Evolutionary conservation across 441 rosid species (phyloP).

Genomic region (Aquilaria agallochum): DNA sequence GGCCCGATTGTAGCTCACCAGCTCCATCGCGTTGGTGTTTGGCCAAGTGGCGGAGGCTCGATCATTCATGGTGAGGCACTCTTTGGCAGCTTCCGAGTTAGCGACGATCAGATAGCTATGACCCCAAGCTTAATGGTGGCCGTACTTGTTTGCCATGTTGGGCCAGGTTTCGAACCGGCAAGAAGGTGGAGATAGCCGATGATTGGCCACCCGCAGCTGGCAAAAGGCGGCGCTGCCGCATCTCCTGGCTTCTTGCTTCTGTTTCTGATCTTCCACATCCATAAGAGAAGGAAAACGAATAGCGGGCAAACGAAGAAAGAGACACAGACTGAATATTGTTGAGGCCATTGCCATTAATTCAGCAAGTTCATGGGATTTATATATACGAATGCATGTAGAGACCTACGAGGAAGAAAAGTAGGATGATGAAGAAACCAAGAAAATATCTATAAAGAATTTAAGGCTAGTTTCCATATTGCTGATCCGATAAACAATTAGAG

Average conservation of each 20-base stretch:
- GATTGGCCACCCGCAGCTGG: constrained; percentile 27
- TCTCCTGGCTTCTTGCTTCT: no score
- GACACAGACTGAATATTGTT: no score
- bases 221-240: constrained; percentile 6
- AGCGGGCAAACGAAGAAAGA: neutral
- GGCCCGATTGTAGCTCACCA: constrained; percentile 25
- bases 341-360: no score
- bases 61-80: constrained; percentile 34
- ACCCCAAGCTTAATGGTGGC: constrained; percentile 30
- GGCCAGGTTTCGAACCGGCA: constrained; percentile 19
- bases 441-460: no score
- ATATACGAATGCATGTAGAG: no score
- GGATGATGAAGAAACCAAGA: no score
- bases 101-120: constrained; percentile 28
- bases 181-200: constrained; percentile 38
- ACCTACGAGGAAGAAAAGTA: no score
- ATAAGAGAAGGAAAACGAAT: neutral
- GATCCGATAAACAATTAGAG: no score
- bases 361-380: no score
- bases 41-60: constrained; percentile 27
- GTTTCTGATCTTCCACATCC: neutral
- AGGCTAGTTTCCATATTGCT: no score
- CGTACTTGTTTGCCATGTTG: constrained; percentile 16
- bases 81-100: constrained; percentile 32
- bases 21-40: neutral